Evolutionary conservation across 164 flowering plant species (phyloP).

Genomic region (Paratinospora sagittata): DNA sequence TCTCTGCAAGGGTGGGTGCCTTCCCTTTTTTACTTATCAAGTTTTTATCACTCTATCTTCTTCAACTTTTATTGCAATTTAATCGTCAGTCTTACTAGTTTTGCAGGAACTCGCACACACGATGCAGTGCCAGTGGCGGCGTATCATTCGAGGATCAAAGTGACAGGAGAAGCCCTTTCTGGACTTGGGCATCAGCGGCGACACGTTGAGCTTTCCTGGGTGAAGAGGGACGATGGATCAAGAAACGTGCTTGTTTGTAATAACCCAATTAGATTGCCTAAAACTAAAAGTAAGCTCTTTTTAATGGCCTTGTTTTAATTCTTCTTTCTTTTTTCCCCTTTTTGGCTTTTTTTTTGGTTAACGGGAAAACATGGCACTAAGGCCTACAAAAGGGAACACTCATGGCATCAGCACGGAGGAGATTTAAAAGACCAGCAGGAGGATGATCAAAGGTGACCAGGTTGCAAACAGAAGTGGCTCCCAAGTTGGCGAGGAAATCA

Average conservation of each 20-base stretch:
- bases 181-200: neutral
- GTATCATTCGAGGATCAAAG: slow-evolving; percentile 3
- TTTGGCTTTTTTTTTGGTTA: no score
- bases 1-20: neutral
- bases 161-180: neutral
- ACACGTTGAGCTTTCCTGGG: slow-evolving; percentile 23
- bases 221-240: slow-evolving; percentile 21
- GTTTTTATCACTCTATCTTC: neutral
- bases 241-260: slow-evolving; percentile 10
- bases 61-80: neutral
- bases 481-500: no score
- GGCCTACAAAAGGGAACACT: no score
- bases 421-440: no score
- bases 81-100: neutral
- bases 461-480: no score
- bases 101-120: slow-evolving; percentile 7
- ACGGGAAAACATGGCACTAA: no score
- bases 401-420: no score
- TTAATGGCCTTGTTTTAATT: neutral
- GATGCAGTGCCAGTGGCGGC: no score
- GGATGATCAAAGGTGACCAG: no score
- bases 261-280: slow-evolving; percentile 10
- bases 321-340: neutral
- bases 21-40: no score
- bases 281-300: slow-evolving; percentile 16